A percentile compares a stretch with the other conserved stretches of the same genome.
phyloP scores from a whole-genome alignment of 1,284 basidiomycete genomes.

The Inonotus obliquus region DNA sequence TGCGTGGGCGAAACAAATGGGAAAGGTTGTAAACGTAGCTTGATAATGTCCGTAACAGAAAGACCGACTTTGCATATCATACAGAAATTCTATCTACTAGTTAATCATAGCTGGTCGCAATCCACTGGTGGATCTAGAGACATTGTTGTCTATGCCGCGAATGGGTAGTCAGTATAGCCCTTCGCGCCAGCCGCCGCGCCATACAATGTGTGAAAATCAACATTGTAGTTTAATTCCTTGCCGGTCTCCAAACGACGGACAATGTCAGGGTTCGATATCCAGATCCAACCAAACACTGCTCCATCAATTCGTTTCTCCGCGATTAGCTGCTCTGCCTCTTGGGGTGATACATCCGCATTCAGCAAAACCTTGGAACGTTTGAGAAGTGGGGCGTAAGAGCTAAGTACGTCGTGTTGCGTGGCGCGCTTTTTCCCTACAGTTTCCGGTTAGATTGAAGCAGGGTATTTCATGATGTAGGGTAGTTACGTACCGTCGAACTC shows the following conservation, averaged over 20 bases:
- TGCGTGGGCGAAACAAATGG: too few species aligned
- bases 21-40: too few species aligned
- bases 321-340: conserved; percentile 24
- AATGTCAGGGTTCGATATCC: conserved; percentile 27
- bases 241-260: conserved; percentile 23
- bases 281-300: conserved; percentile 24
- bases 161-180: conserved; percentile 27
- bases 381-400: conserved; percentile 32
- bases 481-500: conserved; percentile 29
- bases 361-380: conserved; percentile 25
- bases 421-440: conserved; percentile 21
- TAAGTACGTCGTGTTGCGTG: conserved; percentile 26
- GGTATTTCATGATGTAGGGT: conserved; percentile 5
- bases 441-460: too few species aligned
- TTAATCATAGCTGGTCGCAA: too few species aligned
- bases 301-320: conserved; percentile 20
- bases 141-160: neutral
- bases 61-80: too few species aligned
- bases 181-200: conserved; percentile 5
- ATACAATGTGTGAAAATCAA: conserved; percentile 20
- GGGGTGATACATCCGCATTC: conserved; percentile 24
- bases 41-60: too few species aligned
- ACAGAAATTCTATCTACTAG: too few species aligned
- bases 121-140: neutral
- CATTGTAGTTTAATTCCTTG: conserved; percentile 17